phyloP scores from a whole-genome alignment of 179 eudicot species.

The Sideroxylon spinosum region DNA sequence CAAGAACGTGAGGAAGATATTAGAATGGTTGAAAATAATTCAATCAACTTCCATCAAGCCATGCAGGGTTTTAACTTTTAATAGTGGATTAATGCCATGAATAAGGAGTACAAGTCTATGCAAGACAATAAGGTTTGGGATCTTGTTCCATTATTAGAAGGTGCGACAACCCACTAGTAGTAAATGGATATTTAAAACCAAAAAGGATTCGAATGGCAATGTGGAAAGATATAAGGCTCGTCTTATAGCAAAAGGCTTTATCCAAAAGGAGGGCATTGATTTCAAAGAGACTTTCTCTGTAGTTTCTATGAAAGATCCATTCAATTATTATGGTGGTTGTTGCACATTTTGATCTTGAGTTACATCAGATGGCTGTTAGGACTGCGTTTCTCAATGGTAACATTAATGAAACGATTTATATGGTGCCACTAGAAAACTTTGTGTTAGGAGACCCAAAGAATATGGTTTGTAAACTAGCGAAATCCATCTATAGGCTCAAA shows the following conservation, averaged over 20 bases:
- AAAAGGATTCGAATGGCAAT: not conserved
- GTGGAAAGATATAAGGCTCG: too few species aligned
- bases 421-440: not conserved
- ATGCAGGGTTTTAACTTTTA: not conserved
- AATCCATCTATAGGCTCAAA: conserved; percentile 6
- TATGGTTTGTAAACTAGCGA: not conserved
- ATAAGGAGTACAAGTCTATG: too few species aligned
- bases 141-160: not conserved
- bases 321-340: not conserved
- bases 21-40: not conserved
- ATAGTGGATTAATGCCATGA: not conserved
- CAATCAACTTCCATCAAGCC: not conserved
- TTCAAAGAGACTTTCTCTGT: not conserved
- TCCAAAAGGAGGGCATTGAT: not conserved
- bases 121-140: not conserved
- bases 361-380: conserved; percentile 5
- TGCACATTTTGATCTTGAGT: too few species aligned
- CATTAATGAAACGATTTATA: not conserved
- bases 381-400: not conserved
- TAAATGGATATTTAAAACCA: not conserved
- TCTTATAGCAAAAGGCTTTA: not conserved
- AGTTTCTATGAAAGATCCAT: not conserved
- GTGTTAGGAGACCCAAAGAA: not conserved
- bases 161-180: not conserved
- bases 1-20: too few species aligned